Evolutionary conservation across 306 rosid genomes (phyloP).

Genomic region (Gastrolobium villosum): DNA sequence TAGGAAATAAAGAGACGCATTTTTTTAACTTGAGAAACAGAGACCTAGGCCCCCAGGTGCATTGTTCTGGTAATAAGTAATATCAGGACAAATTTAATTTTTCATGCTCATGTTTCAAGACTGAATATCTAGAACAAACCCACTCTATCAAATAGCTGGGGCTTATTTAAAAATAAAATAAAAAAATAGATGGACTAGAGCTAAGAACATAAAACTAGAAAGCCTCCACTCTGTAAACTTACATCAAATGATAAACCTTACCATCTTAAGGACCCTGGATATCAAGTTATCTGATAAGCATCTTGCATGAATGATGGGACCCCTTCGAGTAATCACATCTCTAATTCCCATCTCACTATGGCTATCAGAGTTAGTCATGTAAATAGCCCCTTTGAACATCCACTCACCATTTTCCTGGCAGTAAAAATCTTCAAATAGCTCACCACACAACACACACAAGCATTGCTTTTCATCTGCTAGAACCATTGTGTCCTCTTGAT

Average conservation of each 20-base stretch:
- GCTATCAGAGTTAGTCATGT: slow-evolving; percentile 53
- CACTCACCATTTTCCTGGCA: slow-evolving; percentile 70
- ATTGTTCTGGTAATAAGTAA: background rate
- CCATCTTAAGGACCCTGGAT: slow-evolving; percentile 58
- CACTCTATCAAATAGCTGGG: slow-evolving; percentile 30
- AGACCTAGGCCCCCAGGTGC: background rate
- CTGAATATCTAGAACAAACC: background rate
- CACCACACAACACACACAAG: slow-evolving; percentile 83
- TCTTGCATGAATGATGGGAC: slow-evolving; percentile 81
- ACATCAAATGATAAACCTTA: slow-evolving; percentile 48
- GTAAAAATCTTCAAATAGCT: slow-evolving; percentile 83
- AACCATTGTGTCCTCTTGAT: slow-evolving; percentile 62
- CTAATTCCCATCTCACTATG: slow-evolving; percentile 50
- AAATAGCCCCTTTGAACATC: slow-evolving; percentile 87
- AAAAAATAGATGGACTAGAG: background rate
- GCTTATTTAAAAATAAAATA: too few relatives aligned
- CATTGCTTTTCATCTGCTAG: slow-evolving; percentile 80
- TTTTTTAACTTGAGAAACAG: slow-evolving; percentile 10
- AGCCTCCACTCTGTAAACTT: slow-evolving; percentile 4
- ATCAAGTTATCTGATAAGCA: slow-evolving; percentile 70
- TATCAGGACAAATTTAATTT: background rate
- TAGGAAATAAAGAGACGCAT: background rate
- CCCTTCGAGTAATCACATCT: slow-evolving; percentile 47
- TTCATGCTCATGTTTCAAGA: background rate
- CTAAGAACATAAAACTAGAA: slow-evolving; percentile 34